Evolutionary conservation across 257 asterid genomes (phyloP), one percentile per base, ranked within the genome.

Genomic region (Solanum boliviense): DNA sequence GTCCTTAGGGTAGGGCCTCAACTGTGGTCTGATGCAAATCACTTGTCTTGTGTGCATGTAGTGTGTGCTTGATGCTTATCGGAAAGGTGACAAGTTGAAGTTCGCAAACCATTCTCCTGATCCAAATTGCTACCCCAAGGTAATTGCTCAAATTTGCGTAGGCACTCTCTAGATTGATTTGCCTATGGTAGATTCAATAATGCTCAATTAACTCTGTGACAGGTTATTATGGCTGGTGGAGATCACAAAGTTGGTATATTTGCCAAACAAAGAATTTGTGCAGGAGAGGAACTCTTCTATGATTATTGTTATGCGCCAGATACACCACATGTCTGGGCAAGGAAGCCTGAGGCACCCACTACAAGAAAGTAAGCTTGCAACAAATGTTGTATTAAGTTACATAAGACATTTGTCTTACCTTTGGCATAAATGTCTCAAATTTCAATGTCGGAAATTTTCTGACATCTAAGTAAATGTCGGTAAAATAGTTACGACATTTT

Each of bases 101-200:
- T 97, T 97, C 79, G 99, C 99, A 36, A 96, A 97, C 89, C 99
- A 95, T 93, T 96, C 99, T 79, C 99, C 98, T 36, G 93, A 92
- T 87, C 98, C 99, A 62, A 97, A 97, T 90, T 97, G 99, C 92
- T 97, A 97, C 71, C 97, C 99, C 13, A 96, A 97, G 96, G 98
- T 95, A 94, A 90, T 78, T 65, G 31, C 29, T 89, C 29, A 29
- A 73, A 87, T 84, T 74, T 87, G 70, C 20, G 11, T 6, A 31
- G 41, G 41, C 85, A 48, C 36, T 62, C 29, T 15, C 87, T 72
- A 20, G 41, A 32, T 72, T 32, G 79, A 21, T 72, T 60, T 70
- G 70, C 27, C 70, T 48, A 8, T 79, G 67, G 68, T 81, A 29
- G 67, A 81, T 31, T 27, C 29, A 81, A 18, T 81, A 38, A 71